Evolutionary conservation across 2,329 filamentous ascomycete genomes (phyloP).

Genomic region (Cadophora sp.): DNA sequence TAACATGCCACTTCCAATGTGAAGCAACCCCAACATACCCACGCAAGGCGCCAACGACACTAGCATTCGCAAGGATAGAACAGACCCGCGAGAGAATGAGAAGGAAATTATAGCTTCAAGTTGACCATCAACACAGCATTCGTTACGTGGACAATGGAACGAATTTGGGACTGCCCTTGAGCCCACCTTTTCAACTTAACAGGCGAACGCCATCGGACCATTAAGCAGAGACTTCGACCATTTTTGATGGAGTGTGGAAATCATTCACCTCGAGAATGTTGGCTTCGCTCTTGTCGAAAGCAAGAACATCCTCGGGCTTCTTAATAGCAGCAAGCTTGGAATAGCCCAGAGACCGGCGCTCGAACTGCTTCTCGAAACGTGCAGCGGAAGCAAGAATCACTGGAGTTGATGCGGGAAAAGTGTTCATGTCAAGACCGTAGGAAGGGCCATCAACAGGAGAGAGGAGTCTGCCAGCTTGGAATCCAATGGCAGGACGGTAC

Average conservation of each 20-base stretch:
- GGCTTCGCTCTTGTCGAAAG: slow-evolving; percentile 14
- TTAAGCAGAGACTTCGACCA: slow-evolving; percentile 8
- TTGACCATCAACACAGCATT: background rate
- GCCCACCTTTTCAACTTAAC: too few relatives aligned
- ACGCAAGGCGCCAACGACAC: background rate
- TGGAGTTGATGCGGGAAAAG: slow-evolving; percentile 15
- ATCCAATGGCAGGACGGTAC: slow-evolving; percentile 24
- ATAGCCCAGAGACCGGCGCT: slow-evolving; percentile 18
- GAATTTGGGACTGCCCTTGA: too few relatives aligned
- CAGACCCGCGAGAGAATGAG: background rate
- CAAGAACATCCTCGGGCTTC: slow-evolving; percentile 25
- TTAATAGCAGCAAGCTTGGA: slow-evolving; percentile 21
- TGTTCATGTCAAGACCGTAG: slow-evolving; percentile 21
- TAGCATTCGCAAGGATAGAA: background rate
- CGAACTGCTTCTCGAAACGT: slow-evolving; percentile 22
- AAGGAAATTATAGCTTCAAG: background rate
- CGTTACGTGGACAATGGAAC: background rate
- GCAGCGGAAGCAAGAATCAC: slow-evolving; percentile 7
- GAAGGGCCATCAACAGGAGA: slow-evolving; percentile 18
- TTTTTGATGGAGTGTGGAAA: background rate
- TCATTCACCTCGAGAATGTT: background rate
- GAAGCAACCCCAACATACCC: background rate
- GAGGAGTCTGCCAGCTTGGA: slow-evolving; percentile 21
- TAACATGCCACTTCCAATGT: background rate
- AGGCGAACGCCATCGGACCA: background rate